Evolutionary conservation across 1,284 basidiomycete species (phyloP), one percentile per base, ranked within the genome.

Genomic region (Mycosarcoma mackinlayi): DNA sequence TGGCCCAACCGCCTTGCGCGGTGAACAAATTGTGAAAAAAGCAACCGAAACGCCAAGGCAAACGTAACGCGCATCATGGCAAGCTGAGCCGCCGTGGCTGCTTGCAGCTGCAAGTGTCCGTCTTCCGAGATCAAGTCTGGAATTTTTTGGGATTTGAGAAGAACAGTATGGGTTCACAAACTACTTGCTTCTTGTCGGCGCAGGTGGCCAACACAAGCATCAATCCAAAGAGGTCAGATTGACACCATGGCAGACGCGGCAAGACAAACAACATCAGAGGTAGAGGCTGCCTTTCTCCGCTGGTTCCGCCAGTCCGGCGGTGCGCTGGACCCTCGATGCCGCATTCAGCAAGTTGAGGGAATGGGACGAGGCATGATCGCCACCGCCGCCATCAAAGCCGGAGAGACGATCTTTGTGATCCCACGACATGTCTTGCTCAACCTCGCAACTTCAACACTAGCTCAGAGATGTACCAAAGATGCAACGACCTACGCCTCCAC

Each of bases 381-480:
- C 0, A 81, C 89, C 23, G 84, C 85, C 65, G 87, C 92, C 78
- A 89, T 94, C 63, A 86, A 88, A 45, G 91, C 89, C 85, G 89
- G 87, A 31, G 86, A 89, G 55, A 86, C 88, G 0, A 84, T 98
- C 8, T 97, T 98, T 83, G 87, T 89, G 3, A 88, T 98, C 13
- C 94, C 95, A 0, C 88, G 92, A 11, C 80, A 86, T 9, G 80
- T 93, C 39, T 88, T 92, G 1, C 86, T 98, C 19, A 93, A 93
- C 0, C 89, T 89, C 2, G 87, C 88, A 28, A 94, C 92, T 0
- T 92, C 90, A 0, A 70, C 84, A 0, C 86, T 96, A 3, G 62
- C 61, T 8, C 35, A 60, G 9, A 39, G 41, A 9, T 77, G 75
- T 42, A 24, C 33, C 3, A 34, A 67, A 9, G 59, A 57, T 1